These are phyloP conservation scores for Papiliotrema flavescens DNA, from an alignment of 1,284 basidiomycete species.

Conservation along the genomic window DNA sequence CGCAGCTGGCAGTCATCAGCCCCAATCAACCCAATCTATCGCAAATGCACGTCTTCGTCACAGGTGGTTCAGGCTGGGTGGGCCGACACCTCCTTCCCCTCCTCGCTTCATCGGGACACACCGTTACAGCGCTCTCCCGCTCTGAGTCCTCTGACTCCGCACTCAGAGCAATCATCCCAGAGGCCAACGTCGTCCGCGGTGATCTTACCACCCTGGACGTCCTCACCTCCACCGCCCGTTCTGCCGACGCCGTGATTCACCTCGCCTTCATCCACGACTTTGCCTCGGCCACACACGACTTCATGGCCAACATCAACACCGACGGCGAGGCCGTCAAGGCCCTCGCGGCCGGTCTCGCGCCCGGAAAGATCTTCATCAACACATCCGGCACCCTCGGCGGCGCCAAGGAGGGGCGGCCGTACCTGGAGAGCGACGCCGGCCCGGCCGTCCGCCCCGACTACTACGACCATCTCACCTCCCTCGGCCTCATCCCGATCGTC, in stretches of 20 bases:
- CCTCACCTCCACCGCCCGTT: constrained; percentile 6
- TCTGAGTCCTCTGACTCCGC: not conserved
- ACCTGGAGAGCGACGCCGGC: not conserved
- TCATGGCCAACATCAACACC: not conserved
- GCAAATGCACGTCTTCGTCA: constrained; percentile 7
- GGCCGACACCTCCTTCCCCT: constrained; percentile 8
- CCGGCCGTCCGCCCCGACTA: not conserved
- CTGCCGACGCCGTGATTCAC: constrained; percentile 18
- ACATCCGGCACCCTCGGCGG: not conserved
- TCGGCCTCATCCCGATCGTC: not conserved
- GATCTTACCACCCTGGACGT: constrained; percentile 6
- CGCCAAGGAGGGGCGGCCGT: not conserved
- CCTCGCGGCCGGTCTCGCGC: not conserved
- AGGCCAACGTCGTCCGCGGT: constrained; percentile 5
- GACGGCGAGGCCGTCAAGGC: not conserved
- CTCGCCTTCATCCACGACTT: constrained; percentile 23
- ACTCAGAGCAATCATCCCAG: constrained; percentile 5
- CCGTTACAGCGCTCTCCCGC: constrained; percentile 10
- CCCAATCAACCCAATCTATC: too few species aligned
- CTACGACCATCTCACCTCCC: not conserved
- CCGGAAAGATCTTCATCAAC: not conserved
- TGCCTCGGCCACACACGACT: not conserved
- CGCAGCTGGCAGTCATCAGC: too few species aligned
- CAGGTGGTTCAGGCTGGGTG: constrained; percentile 6
- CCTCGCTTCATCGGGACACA: constrained; percentile 13